Conservation (phyloP, 78 protist species). For the Dictyostelium discoideum region DNA sequence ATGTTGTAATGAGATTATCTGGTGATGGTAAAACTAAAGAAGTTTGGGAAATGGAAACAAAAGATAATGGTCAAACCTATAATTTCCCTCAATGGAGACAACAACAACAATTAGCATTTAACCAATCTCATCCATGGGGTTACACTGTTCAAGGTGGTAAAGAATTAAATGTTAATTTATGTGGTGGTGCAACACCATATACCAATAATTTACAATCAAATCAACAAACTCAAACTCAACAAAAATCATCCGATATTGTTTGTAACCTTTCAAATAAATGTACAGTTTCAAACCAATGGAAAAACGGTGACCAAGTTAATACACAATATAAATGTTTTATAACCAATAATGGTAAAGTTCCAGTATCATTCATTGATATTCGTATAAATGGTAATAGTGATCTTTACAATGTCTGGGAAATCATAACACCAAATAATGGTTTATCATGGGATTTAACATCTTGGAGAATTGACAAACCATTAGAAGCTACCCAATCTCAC, state of each 20-base stretch:
- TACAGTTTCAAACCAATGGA: not conserved
- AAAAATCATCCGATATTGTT: not conserved
- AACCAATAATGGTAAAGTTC: constrained; percentile 10
- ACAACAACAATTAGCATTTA: not conserved
- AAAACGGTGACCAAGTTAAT: not conserved
- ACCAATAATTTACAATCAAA: too few relatives aligned
- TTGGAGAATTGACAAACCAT: constrained; percentile 5
- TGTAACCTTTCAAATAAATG: constrained; percentile 32
- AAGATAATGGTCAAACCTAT: not conserved
- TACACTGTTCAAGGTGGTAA: constrained; percentile 39
- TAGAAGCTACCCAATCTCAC: constrained; percentile 17
- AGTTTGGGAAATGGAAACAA: constrained; percentile 16
- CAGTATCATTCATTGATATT: constrained; percentile 21
- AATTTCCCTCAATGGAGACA: constrained; percentile 21
- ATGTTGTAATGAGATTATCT: not conserved
- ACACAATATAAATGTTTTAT: constrained; percentile 26
- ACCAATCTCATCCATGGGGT: constrained; percentile 6
- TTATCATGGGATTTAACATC: constrained; percentile 12
- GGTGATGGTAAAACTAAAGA: constrained; percentile 9
- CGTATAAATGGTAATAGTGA: not conserved
- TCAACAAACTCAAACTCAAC: not conserved
- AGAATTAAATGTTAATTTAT: not conserved
- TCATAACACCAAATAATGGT: constrained; percentile 31
- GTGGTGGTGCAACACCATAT: not conserved
- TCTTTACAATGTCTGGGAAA: constrained; percentile 13